Percentiles rank a stretch among this genome's conserved stretches.
Conservation (phyloP, 108 stramenopile species). For the Nitzschia inconspicua region DNA sequence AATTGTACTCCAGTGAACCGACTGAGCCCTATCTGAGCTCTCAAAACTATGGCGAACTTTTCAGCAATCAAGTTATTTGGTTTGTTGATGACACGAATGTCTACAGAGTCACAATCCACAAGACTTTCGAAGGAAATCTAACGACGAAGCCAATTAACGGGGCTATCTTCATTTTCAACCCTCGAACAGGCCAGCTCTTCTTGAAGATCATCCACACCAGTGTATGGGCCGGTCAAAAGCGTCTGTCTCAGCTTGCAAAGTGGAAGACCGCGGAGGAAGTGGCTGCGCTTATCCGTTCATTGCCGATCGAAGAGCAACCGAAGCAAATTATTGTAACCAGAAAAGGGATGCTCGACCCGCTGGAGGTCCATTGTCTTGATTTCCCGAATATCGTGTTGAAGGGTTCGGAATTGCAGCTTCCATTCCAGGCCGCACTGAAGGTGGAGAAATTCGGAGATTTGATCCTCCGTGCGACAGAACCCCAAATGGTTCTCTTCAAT, state of each 20-base stretch:
- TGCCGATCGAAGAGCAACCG: constrained; percentile 98
- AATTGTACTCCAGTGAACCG: constrained; percentile 98
- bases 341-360: constrained; percentile 98
- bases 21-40: constrained; percentile 98
- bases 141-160: constrained; percentile 99
- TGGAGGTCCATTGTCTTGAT: constrained; percentile 98
- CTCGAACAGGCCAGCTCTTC: constrained; percentile 97
- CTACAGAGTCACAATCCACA: constrained; percentile 99
- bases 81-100: constrained; percentile 99
- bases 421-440: constrained; percentile 98
- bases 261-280: constrained; percentile 99
- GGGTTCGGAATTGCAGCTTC: constrained; percentile 97
- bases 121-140: constrained; percentile 99
- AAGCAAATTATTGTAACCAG: constrained; percentile 99
- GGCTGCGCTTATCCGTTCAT: constrained; percentile 95
- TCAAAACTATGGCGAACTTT: constrained; percentile 99
- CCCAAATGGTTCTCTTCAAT: constrained; percentile 99
- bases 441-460: constrained; percentile 99
- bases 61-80: constrained; percentile 98
- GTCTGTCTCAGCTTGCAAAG: constrained; percentile 97
- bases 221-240: constrained; percentile 99
- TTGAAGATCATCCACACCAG: constrained; percentile 99
- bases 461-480: constrained; percentile 97
- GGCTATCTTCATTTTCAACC: constrained; percentile 99
- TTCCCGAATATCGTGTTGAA: constrained; percentile 99